phyloP scores from a whole-genome alignment of 805 yeast genomes.

The Starmerella stigmatis region DNA sequence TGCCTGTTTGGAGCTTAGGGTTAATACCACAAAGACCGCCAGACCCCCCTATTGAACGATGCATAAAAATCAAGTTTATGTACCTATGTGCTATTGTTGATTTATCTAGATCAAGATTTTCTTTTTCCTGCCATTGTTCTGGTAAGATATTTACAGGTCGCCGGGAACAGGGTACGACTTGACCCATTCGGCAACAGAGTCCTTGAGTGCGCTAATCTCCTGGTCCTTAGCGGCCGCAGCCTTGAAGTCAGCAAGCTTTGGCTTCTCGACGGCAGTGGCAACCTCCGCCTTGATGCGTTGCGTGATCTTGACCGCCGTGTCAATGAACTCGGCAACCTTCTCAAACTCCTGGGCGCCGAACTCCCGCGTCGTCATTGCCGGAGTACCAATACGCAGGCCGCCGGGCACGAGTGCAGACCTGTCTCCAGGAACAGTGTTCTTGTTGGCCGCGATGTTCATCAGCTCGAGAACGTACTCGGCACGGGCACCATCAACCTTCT shows the following conservation, averaged over 20 bases:
- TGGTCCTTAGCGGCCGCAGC: constrained; percentile 46
- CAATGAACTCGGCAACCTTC: constrained; percentile 69
- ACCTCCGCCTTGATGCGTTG: constrained; percentile 54
- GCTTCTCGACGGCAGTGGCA: constrained; percentile 46
- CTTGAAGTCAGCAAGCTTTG: constrained; percentile 59
- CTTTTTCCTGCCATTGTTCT: too few relatives aligned
- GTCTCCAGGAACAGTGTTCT: constrained; percentile 95
- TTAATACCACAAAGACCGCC: constrained; percentile 1
- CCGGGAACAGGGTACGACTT: constrained; percentile 70
- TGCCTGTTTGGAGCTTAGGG: background rate
- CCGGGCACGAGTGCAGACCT: constrained; percentile 92
- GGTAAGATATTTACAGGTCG: constrained; percentile 11
- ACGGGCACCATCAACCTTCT: constrained; percentile 89
- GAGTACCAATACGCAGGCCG: constrained; percentile 94
- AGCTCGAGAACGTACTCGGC: constrained; percentile 81
- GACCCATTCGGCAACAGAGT: constrained; percentile 64
- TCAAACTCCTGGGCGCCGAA: constrained; percentile 68
- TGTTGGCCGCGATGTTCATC: constrained; percentile 88
- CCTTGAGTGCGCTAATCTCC: constrained; percentile 49
- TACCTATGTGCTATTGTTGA: too few relatives aligned
- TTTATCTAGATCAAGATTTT: too few relatives aligned
- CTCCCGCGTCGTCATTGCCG: constrained; percentile 98
- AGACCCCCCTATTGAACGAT: too few relatives aligned
- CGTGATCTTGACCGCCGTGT: constrained; percentile 64
- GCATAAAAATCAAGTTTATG: too few relatives aligned